Evolutionary conservation across 345 rosid genomes (phyloP), one percentile per base, ranked within the genome.

Genomic region (Cardiospermum halicacabum): DNA sequence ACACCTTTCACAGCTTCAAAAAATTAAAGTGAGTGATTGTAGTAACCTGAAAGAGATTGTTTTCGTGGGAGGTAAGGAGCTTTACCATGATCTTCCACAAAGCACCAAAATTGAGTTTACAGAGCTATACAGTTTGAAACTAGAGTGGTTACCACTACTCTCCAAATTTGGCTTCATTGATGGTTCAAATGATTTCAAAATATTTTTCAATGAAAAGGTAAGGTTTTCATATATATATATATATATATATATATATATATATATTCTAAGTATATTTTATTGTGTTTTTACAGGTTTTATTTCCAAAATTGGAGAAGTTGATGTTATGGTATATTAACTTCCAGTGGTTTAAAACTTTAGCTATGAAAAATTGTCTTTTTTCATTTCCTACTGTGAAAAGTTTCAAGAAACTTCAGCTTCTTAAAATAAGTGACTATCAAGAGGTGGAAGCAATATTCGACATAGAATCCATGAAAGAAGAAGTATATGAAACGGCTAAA

Each of bases 1-100:
- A 32, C 3, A 32, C 36, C 7, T 32, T 32, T 32, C 7, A 7
- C 36, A 32, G 36, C 36, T 32, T 32, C 36, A 32, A 61, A 54
- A 67, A 22, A 66, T 70, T 4, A 11, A 43, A 11, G 45, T 71
- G n/a, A 42, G 11, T 24, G 30, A 31, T 22, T 67, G 79, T 31
- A 4, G 43, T 9, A 58, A 25, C 32, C 3, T 75, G 53, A 37
- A 62, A 36, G 36, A 32, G 36, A 32, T 32, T 32, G 3, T 32
- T 32, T 32, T 32, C 7, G 36, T 32, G 36, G 36, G 7, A 7
- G 7, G 36, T 32, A 32, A 7, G 7, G 4, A 32, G 7, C 4
- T 32, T n/a, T 7, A 3, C n/a, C n/a, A 32, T 7, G 7, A 3
- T 3, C 3, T 3, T 32, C 4, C 3, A 32, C 36, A 32, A 7